Conservation (phyloP, 2,329 filamentous ascomycete species). For the Phialemoniopsis sp. region DNA sequence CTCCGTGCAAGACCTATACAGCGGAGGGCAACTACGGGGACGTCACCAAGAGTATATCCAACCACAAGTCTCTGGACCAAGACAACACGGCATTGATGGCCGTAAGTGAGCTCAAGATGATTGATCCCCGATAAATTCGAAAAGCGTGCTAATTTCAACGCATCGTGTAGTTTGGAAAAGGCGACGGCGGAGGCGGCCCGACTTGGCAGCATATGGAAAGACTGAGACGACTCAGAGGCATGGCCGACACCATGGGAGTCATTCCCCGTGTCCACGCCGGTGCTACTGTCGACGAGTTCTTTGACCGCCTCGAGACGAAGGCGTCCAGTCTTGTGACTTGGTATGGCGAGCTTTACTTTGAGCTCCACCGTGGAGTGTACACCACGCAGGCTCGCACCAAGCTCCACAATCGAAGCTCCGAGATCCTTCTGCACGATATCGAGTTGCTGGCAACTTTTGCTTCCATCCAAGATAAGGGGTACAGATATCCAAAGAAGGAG, state of each 20-base stretch:
- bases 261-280: conserved; percentile 61
- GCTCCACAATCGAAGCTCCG: conserved; percentile 58
- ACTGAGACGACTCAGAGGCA: conserved; percentile 59
- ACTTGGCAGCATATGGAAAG: conserved; percentile 64
- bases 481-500: conserved; percentile 63
- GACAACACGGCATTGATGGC: conserved; percentile 58
- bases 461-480: conserved; percentile 46
- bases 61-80: conserved; percentile 65
- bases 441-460: conserved; percentile 62
- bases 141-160: no score
- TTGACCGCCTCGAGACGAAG: conserved; percentile 56
- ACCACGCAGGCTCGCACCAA: conserved; percentile 69
- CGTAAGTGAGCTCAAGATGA: no score
- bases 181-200: conserved; percentile 64
- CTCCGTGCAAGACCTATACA: conserved; percentile 63
- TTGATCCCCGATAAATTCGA: no score
- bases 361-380: conserved; percentile 65
- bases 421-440: conserved; percentile 61
- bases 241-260: conserved; percentile 54
- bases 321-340: conserved; percentile 59
- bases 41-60: conserved; percentile 57
- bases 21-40: conserved; percentile 61
- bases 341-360: conserved; percentile 69
- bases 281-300: conserved; percentile 63
- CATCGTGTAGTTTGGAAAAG: conserved; percentile 54